Base-by-base conservation (phyloP, 176 grass and related monocot genomes). In the Phoenix dactylifera region DNA sequence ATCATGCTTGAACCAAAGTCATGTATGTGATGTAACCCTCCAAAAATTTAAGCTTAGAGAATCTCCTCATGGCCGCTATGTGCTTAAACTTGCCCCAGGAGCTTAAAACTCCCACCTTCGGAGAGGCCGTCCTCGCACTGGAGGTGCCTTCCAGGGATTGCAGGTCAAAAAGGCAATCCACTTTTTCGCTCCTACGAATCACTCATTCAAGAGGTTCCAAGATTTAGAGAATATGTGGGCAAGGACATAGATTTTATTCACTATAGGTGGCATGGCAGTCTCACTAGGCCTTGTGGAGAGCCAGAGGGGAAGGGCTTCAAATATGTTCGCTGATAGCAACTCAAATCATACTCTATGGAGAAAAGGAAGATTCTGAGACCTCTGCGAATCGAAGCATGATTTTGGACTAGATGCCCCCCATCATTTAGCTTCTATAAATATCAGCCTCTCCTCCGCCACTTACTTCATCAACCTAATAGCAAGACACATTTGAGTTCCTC, bases 201-300 rank as follows among this genome's bases (percentile, higher is more conserved):
- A 73, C 77, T 64, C 71, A 61, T 71, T 32, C 66, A 66, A 82
- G 35, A 52, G 76, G 77, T 65, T 76, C 60, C 32, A 44, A 84
- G 83, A 96, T 85, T 79, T 90, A 85, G 80, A 72, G 86, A 88
- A 87, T 85, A 89, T 83, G 55, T 79, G 70, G 79, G 60, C 24
- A 20, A 59, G 77, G 65, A 65, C 81, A 64, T 51, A 73, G 89
- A 94, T 93, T 93, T 80, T 88, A 93, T 93, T 93, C 80, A 79
- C 66, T 59, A 55, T 67, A 44, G 69, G 52, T 78, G 78, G 65
- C 76, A 73, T 80, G 72, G 63, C 70, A 77, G 65, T 71, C 22
- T 22, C 30, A 49, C 49, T 71, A 72, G 70, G 65, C 29, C 80
- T 80, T 82, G 66, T 68, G 81, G 26, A 84, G 71, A 52, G 61